Evolutionary conservation across 768 basidiomycete genomes (phyloP), one percentile per base, ranked within the genome.

Genomic region (Russula abietina): DNA sequence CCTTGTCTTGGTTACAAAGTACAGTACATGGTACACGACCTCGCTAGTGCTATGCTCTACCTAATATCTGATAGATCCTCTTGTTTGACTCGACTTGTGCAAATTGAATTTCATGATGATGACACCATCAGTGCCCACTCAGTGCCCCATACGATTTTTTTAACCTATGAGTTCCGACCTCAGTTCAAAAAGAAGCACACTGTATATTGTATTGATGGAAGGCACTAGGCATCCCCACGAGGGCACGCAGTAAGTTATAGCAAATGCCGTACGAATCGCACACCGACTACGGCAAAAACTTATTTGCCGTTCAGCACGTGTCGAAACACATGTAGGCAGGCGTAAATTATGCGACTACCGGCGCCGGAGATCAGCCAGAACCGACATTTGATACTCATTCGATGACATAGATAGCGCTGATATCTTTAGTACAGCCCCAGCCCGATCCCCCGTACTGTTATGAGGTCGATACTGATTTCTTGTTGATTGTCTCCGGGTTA

Each of bases 221-320:
- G 46, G 30, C 22, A 36, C 17, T 45, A 22, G 8, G 24, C 26
- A 58, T 48, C 33, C 7, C 50, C 56, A 41, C 36, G 17, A 51
- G 28, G 10, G 10, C 43, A 9, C 9, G 10, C 43, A 7, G 10
- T 45, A n/a, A n/a, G n/a, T n/a, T n/a, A 46, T 9, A 22, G 30
- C 38, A 39, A 17, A 54, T 58, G 45, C 56, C 51, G 51, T 53
- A 58, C 14, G 16, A 12, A n/a, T 26, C 24, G 24, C 24, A 5
- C 28, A 14, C n/a, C 17, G 24, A 46, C 32, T 16, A 26, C 38
- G 36, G 26, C 19, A 43, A 19, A 32, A n/a, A 30, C 33, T 4
- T 43, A 26, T 60, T 62, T 32, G 32, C 61, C 48, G 61, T 38
- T 22, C n/a, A 9, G 32, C 32, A 63, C 62, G 62, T 63, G 62